phyloP scores from a whole-genome alignment of 2,329 filamentous ascomycete species.

The Colletotrichum sojae region DNA sequence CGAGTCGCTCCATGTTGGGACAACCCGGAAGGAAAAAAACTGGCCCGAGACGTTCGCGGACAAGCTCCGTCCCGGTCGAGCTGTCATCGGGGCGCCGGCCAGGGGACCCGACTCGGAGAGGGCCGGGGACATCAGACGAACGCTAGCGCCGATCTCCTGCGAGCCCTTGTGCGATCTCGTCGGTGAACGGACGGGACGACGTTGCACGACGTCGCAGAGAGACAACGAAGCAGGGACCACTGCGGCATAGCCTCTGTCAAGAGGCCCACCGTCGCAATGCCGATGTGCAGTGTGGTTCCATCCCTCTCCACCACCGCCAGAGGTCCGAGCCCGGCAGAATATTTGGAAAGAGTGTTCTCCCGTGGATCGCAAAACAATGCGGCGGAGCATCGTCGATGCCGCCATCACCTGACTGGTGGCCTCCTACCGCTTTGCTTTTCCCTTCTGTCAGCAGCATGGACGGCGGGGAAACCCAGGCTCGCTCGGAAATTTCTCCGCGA shows the following conservation, averaged over 20 bases:
- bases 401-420: constrained; percentile 26
- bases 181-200: background rate
- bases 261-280: constrained; percentile 35
- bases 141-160: constrained; percentile 34
- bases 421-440: background rate
- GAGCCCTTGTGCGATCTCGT: constrained; percentile 29
- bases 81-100: constrained; percentile 32
- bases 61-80: constrained; percentile 34
- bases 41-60: constrained; percentile 11
- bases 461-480: constrained; percentile 18
- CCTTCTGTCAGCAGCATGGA: constrained; percentile 8
- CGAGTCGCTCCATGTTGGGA: constrained; percentile 23
- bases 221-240: constrained; percentile 22
- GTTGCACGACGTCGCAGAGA: constrained; percentile 38
- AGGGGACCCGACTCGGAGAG: constrained; percentile 31
- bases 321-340: constrained; percentile 26
- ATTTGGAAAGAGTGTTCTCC: constrained; percentile 3
- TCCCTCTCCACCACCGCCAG: background rate
- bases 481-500: constrained; percentile 33
- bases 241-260: constrained; percentile 22
- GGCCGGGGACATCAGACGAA: constrained; percentile 38
- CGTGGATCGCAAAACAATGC: constrained; percentile 31
- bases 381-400: constrained; percentile 21
- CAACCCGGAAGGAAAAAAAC: constrained; percentile 19
- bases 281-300: constrained; percentile 21